phyloP scores from a whole-genome alignment of 2,329 filamentous ascomycete species.

The Arthroderma sp. region DNA sequence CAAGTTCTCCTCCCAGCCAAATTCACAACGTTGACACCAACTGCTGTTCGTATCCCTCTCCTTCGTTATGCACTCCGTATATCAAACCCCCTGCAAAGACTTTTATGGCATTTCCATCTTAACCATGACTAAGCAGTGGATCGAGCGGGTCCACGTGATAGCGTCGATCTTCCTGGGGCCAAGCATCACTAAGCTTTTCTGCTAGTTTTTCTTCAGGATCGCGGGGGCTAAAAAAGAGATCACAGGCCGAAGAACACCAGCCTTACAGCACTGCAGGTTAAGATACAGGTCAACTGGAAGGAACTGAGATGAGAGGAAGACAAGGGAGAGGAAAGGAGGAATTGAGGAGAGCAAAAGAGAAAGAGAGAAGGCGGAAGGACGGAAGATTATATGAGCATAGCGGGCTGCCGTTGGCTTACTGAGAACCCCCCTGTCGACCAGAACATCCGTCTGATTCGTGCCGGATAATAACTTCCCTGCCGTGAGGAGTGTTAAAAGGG shows the following conservation, averaged over 20 bases:
- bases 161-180: neutral
- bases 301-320: no score
- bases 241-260: no score
- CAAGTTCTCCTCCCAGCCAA: no score
- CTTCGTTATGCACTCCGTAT: no score
- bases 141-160: neutral
- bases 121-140: neutral
- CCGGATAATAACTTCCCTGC: neutral
- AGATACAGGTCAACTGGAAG: no score
- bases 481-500: neutral
- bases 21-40: no score
- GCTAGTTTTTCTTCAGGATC: neutral
- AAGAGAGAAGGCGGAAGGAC: neutral
- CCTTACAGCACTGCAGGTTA: no score
- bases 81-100: no score
- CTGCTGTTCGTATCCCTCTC: no score
- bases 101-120: neutral
- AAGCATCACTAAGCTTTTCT: conserved; percentile 1
- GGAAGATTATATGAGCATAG: neutral
- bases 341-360: neutral
- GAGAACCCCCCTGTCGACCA: neutral
- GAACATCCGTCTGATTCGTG: neutral
- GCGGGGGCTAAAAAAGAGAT: neutral
- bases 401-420: neutral
- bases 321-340: no score